These are phyloP conservation scores for Styphnolobium japonicum DNA, from an alignment of 306 rosid genomes.

Conservation along the genomic window DNA sequence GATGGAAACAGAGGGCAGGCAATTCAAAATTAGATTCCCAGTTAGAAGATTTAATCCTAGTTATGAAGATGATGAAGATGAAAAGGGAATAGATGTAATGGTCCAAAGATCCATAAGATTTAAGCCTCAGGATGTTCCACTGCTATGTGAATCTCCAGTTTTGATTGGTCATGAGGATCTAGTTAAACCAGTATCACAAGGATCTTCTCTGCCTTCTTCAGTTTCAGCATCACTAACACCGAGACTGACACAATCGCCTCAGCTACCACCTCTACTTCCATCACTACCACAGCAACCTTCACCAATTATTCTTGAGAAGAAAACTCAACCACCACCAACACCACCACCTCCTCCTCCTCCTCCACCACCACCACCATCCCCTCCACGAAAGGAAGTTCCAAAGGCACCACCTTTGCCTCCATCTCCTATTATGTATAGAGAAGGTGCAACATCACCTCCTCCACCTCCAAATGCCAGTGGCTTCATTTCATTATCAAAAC, in stretches of 20 bases:
- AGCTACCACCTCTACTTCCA: not conserved
- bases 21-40: constrained; percentile 29
- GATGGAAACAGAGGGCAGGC: constrained; percentile 46
- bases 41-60: constrained; percentile 50
- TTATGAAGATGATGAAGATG: constrained; percentile 41
- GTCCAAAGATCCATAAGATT: constrained; percentile 26
- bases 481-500: constrained; percentile 37
- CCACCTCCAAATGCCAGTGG: constrained; percentile 40
- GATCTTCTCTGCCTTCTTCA: constrained; percentile 5
- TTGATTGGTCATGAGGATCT: not conserved
- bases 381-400: constrained; percentile 9
- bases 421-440: not conserved
- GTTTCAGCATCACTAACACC: constrained; percentile 3
- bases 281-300: constrained; percentile 29
- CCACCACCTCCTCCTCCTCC: constrained; percentile 18
- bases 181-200: constrained; percentile 20
- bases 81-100: constrained; percentile 42
- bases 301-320: constrained; percentile 29
- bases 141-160: not conserved
- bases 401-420: constrained; percentile 1
- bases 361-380: constrained; percentile 13
- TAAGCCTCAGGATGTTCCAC: constrained; percentile 2
- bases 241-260: constrained; percentile 8
- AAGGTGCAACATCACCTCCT: constrained; percentile 17
- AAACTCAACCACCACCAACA: constrained; percentile 19